Conservation (phyloP, 169 alveolate species). For the Cytauxzoon felis region DNA sequence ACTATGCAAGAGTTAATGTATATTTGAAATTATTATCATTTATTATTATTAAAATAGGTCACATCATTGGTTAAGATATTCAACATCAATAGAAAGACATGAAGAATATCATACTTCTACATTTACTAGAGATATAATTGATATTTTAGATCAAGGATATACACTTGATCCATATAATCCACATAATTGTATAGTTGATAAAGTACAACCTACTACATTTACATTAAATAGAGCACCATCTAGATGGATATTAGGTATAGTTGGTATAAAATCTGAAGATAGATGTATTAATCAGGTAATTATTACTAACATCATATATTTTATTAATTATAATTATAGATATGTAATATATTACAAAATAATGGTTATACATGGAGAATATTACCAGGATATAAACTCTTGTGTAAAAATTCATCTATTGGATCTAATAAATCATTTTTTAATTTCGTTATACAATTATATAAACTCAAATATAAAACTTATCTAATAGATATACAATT, state of each 20-base stretch:
- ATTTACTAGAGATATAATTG: conserved; percentile 1
- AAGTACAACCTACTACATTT: conserved; percentile 10
- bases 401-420: not conserved
- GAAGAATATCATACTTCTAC: not conserved
- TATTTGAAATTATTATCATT: not conserved
- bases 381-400: conserved; percentile 25
- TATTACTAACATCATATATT: not conserved
- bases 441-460: conserved; percentile 27
- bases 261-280: conserved; percentile 39
- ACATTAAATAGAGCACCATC: conserved; percentile 2
- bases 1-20: conserved; percentile 54
- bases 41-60: conserved; percentile 5
- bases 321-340: not conserved
- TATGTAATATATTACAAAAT: conserved; percentile 4
- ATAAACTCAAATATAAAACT: conserved; percentile 38
- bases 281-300: conserved; percentile 36
- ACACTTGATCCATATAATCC: conserved; percentile 23
- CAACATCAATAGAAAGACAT: not conserved
- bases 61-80: conserved; percentile 7
- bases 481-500: conserved; percentile 39
- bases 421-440: not conserved
- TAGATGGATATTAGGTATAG: conserved; percentile 38
- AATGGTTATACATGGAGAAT: conserved; percentile 41
- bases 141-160: not conserved
- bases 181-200: conserved; percentile 1